Percentiles rank a stretch among this genome's conserved stretches.
phyloP scores from a whole-genome alignment of 805 yeast genomes.

The Starmerella bombi region DNA sequence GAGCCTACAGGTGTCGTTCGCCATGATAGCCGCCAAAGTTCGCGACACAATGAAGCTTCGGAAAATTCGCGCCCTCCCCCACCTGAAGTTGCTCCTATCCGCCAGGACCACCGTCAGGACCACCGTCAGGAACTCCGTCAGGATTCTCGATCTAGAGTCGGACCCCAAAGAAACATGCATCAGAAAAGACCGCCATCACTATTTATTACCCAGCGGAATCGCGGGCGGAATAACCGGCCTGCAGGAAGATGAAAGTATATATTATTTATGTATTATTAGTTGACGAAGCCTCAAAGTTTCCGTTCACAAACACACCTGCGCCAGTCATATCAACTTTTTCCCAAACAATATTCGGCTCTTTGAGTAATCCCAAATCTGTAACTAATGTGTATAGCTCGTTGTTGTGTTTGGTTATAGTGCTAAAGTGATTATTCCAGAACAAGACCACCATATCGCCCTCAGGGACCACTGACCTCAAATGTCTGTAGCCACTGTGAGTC shows the following conservation, averaged over 20 bases:
- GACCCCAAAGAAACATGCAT: too few relatives aligned
- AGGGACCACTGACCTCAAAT: slow-evolving; percentile 34
- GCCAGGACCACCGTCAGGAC: too few relatives aligned
- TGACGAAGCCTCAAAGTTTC: slow-evolving; percentile 52
- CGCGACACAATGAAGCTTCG: too few relatives aligned
- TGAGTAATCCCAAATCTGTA: slow-evolving; percentile 55
- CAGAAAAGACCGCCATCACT: slow-evolving; percentile 5
- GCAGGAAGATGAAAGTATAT: too few relatives aligned
- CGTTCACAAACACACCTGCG: slow-evolving; percentile 57
- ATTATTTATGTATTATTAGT: too few relatives aligned
- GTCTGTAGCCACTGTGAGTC: slow-evolving; percentile 50
- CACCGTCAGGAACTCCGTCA: too few relatives aligned
- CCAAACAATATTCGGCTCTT: slow-evolving; percentile 56
- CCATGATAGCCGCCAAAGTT: too few relatives aligned
- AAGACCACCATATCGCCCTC: slow-evolving; percentile 52
- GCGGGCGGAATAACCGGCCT: too few relatives aligned
- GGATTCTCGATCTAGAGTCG: too few relatives aligned
- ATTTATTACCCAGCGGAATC: slow-evolving; percentile 7
- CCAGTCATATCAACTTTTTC: slow-evolving; percentile 63
- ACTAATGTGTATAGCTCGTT: slow-evolving; percentile 49
- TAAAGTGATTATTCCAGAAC: slow-evolving; percentile 83
- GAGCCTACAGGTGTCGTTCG: too few relatives aligned
- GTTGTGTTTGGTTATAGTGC: slow-evolving; percentile 40
- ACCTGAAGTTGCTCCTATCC: too few relatives aligned
- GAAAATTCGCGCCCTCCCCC: too few relatives aligned